These are phyloP conservation scores for Turnera subulata DNA, from an alignment of 345 rosid species.

Conservation along the genomic window DNA sequence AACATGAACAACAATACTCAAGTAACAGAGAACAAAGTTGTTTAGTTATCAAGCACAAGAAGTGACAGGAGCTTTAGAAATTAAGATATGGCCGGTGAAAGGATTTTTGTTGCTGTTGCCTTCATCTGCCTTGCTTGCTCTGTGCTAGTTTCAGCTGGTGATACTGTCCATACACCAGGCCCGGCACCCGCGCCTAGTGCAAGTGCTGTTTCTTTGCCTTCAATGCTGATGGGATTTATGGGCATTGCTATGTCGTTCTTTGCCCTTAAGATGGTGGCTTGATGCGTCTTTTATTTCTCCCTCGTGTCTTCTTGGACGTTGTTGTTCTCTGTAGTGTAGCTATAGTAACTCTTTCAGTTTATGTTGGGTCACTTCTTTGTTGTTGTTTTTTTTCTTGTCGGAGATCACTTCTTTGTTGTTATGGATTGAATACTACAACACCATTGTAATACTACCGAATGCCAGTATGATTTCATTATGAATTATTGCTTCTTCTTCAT, in stretches of 20 bases:
- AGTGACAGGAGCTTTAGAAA: neutral
- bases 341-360: too few relatives aligned
- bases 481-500: too few relatives aligned
- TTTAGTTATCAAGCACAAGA: neutral
- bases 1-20: neutral
- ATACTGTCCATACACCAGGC: neutral
- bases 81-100: conserved; percentile 1
- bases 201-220: neutral
- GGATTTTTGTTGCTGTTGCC: neutral
- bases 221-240: conserved; percentile 2
- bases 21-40: neutral
- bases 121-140: neutral
- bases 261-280: conserved; percentile 3
- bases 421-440: too few relatives aligned
- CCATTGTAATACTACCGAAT: too few relatives aligned
- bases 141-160: neutral
- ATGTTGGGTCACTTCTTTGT: too few relatives aligned
- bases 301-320: too few relatives aligned
- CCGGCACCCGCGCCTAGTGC: conserved; percentile 4
- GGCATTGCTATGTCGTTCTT: conserved; percentile 7
- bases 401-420: too few relatives aligned
- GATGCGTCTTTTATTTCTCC: neutral
- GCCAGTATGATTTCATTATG: too few relatives aligned
- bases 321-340: too few relatives aligned
- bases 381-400: too few relatives aligned